phyloP scores from a whole-genome alignment of 108 stramenopile species.

The Cyclotella cryptica region DNA sequence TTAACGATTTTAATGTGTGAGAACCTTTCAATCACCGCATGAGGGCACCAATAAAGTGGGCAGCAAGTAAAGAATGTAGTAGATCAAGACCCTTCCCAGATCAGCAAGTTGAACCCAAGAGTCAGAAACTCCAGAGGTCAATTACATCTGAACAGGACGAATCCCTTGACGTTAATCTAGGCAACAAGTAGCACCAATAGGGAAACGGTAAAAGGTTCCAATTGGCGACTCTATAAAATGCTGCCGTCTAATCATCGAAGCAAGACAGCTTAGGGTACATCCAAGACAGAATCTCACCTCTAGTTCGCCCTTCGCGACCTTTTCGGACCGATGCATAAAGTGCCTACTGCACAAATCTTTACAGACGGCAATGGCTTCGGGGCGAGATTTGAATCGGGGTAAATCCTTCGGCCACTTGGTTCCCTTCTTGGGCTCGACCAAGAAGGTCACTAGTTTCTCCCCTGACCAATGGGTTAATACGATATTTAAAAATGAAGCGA shows the following conservation, averaged over 20 bases:
- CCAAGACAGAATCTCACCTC: conserved; percentile 55
- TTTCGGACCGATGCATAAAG: conserved; percentile 94
- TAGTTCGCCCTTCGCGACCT: conserved; percentile 91
- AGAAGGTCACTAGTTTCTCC: conserved; percentile 93
- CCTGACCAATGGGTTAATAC: conserved; percentile 50
- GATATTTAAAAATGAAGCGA: not conserved
- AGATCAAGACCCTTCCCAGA: conserved; percentile 56
- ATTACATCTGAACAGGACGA: conserved; percentile 51
- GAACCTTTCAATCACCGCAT: conserved; percentile 9
- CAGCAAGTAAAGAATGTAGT: conserved; percentile 28
- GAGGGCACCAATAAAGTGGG: conserved; percentile 7
- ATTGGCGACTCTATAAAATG: conserved; percentile 63
- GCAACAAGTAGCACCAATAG: conserved; percentile 60
- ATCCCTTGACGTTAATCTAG: conserved; percentile 55
- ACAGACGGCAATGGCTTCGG: conserved; percentile 86
- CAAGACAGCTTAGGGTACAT: not conserved
- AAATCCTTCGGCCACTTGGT: conserved; percentile 90
- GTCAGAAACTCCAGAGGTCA: conserved; percentile 27
- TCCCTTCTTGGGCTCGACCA: conserved; percentile 92
- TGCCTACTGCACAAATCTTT: conserved; percentile 84
- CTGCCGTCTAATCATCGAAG: conserved; percentile 26
- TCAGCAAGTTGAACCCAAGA: conserved; percentile 36
- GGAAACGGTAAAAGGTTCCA: conserved; percentile 44
- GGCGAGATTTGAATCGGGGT: conserved; percentile 83
- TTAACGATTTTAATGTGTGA: not conserved